Base-by-base conservation (phyloP, 78 protist species). In the Polysphondylium violaceum region DNA sequence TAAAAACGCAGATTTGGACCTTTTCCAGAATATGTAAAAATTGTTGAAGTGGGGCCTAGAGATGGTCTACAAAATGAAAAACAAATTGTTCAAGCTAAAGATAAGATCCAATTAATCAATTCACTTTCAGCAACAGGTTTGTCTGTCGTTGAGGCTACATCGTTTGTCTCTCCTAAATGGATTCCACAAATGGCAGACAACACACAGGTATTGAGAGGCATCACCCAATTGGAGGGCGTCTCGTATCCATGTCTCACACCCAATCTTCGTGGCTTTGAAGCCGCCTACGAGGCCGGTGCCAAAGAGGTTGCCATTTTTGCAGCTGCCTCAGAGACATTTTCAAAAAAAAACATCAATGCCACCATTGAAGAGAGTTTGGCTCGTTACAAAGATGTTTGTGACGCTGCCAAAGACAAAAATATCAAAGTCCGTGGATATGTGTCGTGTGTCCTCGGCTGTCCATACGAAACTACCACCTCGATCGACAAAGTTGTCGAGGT, bases 21-120 rank as follows among this genome's bases (percentile, higher is more conserved):
- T 64, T 74, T 96, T 33, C 98, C 96, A 33, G 61, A 81, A 27
- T 40, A n/a, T 63, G 98, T 97, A 38, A 93, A 87, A 72, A 95
- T 97, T 51, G 96, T 95, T 14, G 99, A 97, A 25, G 97, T 97
- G 6, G 98, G 99, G 12, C 96, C 99, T 16, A 65, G 98, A 29
- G 99, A 97, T 53, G 99, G 99, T 8, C 59, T 97, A 65, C 99
- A 97, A 77, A 97, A 95, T 81, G 99, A 97, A 86, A 88, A 93
- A 53, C 16, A 11, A 51, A 59, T 88, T 31, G 85, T 87, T 27
- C 83, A 95, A 23, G 87, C 99, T 3, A 71, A 60, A 1, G 90
- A 51, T 61, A 96, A 96, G 53, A 68, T 96, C 3, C 41, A 88
- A 35, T 60, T 97, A 47, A 96, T 97, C 69, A 35, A 97, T 47